Conservation (phyloP, 371 early-diverging fungal genomes). For the Syncephalis plumigaleata region DNA sequence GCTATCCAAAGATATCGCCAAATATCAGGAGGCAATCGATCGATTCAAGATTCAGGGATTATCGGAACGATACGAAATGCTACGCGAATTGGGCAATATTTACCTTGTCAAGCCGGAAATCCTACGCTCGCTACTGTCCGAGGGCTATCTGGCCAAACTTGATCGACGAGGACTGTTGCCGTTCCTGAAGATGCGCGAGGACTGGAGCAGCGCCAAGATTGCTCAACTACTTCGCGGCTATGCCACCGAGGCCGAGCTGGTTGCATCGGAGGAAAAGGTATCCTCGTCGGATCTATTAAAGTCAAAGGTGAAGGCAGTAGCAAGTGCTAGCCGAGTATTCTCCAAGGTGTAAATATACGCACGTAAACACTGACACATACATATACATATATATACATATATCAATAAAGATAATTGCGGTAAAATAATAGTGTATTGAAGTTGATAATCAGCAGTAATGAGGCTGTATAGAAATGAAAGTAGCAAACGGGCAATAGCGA, state of each 20-base stretch:
- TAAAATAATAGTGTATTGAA: too few relatives aligned
- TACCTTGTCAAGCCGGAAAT: conserved; percentile 82
- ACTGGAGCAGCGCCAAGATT: conserved; percentile 53
- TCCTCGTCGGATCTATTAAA: too few relatives aligned
- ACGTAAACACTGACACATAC: too few relatives aligned
- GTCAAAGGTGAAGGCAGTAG: too few relatives aligned
- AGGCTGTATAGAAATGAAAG: too few relatives aligned
- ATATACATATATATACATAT: too few relatives aligned
- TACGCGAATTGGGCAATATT: conserved; percentile 83
- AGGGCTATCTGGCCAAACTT: conserved; percentile 61
- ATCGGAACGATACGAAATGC: conserved; percentile 71
- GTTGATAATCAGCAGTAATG: too few relatives aligned
- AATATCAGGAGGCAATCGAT: conserved; percentile 72
- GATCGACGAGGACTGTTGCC: conserved; percentile 60
- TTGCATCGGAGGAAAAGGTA: too few relatives aligned
- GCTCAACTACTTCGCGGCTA: conserved; percentile 30
- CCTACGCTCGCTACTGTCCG: conserved; percentile 62
- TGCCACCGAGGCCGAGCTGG: background rate
- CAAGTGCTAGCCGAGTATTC: too few relatives aligned
- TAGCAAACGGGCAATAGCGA: too few relatives aligned
- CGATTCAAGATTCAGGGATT: conserved; percentile 55
- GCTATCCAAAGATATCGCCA: conserved; percentile 76
- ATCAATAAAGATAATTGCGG: too few relatives aligned
- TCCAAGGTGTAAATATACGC: too few relatives aligned
- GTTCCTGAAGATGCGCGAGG: conserved; percentile 75